Percentiles rank a stretch among this genome's conserved stretches.
phyloP scores from a whole-genome alignment of 2,329 filamentous ascomycete genomes.

The Pezicula rhizophila region DNA sequence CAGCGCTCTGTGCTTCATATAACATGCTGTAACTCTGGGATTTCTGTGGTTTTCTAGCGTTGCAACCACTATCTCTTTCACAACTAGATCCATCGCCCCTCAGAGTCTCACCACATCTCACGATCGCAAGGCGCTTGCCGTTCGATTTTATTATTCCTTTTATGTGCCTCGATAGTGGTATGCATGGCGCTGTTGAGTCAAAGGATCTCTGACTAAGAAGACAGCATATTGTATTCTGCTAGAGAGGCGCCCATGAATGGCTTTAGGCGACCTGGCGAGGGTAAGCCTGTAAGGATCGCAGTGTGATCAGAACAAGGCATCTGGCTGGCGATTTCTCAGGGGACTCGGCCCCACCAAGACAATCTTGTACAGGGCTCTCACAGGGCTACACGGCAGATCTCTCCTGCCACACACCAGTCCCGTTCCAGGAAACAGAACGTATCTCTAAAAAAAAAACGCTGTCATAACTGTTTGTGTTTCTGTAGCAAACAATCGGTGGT shows the following conservation, averaged over 20 bases:
- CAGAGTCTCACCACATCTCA: too few relatives aligned
- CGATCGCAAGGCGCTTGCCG: too few relatives aligned
- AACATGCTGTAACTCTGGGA: not conserved
- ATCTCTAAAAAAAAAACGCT: not conserved
- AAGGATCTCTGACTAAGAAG: not conserved
- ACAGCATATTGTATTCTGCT: not conserved
- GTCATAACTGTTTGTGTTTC: not conserved
- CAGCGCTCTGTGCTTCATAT: not conserved
- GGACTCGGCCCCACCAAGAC: not conserved
- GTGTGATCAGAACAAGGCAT: not conserved
- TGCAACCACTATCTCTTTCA: not conserved
- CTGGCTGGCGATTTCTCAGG: not conserved
- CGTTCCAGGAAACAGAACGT: too few relatives aligned
- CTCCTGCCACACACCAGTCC: too few relatives aligned
- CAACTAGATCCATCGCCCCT: not conserved
- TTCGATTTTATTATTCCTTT: too few relatives aligned
- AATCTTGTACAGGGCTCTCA: not conserved
- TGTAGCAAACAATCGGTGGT: not conserved
- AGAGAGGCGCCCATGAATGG: not conserved
- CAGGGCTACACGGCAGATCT: not conserved
- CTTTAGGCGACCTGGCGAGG: not conserved
- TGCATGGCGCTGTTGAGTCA: not conserved
- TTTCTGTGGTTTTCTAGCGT: not conserved
- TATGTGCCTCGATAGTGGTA: too few relatives aligned
- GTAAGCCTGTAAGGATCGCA: not conserved